Percentiles rank a stretch among this genome's conserved stretches.
phyloP scores from a whole-genome alignment of 78 protist genomes.

The Speleostelium caveatum region DNA sequence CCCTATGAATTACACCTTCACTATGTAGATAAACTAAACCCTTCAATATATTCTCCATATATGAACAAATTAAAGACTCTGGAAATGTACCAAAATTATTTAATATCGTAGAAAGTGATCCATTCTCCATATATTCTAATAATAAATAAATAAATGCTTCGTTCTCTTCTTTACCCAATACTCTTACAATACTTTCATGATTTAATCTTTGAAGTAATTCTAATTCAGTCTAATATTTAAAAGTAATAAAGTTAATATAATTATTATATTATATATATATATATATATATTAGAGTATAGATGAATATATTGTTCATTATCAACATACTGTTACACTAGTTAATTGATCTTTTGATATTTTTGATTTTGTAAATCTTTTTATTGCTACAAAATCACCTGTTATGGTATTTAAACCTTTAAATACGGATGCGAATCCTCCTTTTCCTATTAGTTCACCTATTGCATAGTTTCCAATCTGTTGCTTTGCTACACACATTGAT shows the following conservation, averaged over 20 bases:
- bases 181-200: slow-evolving; percentile 89
- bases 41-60: slow-evolving; percentile 88
- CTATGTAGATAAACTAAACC: slow-evolving; percentile 92
- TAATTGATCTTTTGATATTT: slow-evolving; percentile 58
- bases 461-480: slow-evolving; percentile 43
- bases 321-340: slow-evolving; percentile 41
- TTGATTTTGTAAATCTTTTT: slow-evolving; percentile 57
- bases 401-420: slow-evolving; percentile 49
- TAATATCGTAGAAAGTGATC: slow-evolving; percentile 89
- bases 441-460: slow-evolving; percentile 58
- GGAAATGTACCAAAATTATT: slow-evolving; percentile 93
- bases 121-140: slow-evolving; percentile 95
- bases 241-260: no score
- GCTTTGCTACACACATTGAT: slow-evolving; percentile 46
- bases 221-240: slow-evolving; percentile 89
- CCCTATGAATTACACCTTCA: slow-evolving; percentile 90
- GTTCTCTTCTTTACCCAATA: slow-evolving; percentile 51
- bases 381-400: slow-evolving; percentile 72
- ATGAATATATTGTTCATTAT: not conserved
- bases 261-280: no score
- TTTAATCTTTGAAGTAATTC: slow-evolving; percentile 84
- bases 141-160: slow-evolving; percentile 86
- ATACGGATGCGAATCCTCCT: slow-evolving; percentile 55
- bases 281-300: not conserved
- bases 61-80: slow-evolving; percentile 88